These are phyloP conservation scores for Limnomonas spitsbergensis DNA, from an alignment of 139 green algal genomes.

Conservation along the genomic window DNA sequence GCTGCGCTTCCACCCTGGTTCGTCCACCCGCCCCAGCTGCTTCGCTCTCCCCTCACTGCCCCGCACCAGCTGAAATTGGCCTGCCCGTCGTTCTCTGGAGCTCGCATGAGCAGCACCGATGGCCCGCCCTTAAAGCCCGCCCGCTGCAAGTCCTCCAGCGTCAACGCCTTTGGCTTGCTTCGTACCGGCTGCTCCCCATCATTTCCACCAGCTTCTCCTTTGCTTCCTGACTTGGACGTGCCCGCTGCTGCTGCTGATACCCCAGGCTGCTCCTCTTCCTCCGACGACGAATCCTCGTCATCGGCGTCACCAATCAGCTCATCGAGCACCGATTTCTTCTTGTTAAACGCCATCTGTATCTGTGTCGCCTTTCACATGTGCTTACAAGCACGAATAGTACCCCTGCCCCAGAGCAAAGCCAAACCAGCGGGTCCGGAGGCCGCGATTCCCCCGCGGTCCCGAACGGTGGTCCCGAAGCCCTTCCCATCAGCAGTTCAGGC, in stretches of 20 bases:
- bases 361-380: no score
- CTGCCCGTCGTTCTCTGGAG: constrained; percentile 72
- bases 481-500: no score
- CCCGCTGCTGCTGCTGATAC: no score
- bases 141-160: constrained; percentile 8
- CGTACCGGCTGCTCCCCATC: neutral
- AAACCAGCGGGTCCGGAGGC: no score
- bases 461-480: no score
- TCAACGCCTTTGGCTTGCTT: constrained; percentile 3
- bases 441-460: no score
- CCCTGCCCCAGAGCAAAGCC: no score
- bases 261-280: neutral
- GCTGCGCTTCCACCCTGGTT: no score
- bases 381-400: no score
- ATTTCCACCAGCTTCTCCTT: neutral
- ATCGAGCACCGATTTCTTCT: constrained; percentile 17
- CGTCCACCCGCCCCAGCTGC: no score
- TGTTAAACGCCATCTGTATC: neutral
- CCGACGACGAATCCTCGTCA: neutral
- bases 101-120: constrained; percentile 49
- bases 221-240: neutral
- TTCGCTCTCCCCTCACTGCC: no score
- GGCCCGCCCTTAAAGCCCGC: neutral
- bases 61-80: no score
- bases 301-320: neutral